Evolutionary conservation across 1,284 basidiomycete genomes (phyloP), one percentile per base, ranked within the genome.

Genomic region (Mycosarcoma maydis): DNA sequence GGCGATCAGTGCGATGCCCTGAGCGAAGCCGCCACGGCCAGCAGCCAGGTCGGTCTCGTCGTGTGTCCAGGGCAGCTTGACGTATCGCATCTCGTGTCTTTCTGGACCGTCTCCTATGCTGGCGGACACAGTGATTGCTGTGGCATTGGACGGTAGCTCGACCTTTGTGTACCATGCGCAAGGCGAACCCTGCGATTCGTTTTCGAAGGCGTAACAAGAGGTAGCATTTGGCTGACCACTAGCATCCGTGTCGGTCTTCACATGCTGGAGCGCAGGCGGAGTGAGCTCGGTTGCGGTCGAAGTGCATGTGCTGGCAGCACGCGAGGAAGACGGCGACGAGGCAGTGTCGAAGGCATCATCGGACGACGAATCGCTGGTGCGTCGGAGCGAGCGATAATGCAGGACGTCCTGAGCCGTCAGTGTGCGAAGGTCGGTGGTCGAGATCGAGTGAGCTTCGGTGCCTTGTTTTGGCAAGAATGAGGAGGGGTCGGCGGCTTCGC

Each of bases 31-130:
- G 10, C 77, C 75, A 5, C 58, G 58, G 4, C 36, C 36, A 3
- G 50, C 40, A 10, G 75, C 72, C n/a, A 78, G 58, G 11, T 77
- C 76, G 5, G 72, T 70, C 56, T 78, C 73, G 44, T 78, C 77
- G 82, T 98, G 95, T 30, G 92, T 94, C 94, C 94, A 97, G 46
- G 88, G 87, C 24, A 97, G 86, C 83, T 96, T 95, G 82, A 93
- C 88, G 82, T 97, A 97, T 33, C 73, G 71, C 32, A 74, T 43
- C n/a, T 67, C 51, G 39, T 40, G 30, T 17, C 36, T 14, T 6
- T 65, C n/a, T n/a, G n/a, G 55, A 6, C 57, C 55, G 9, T 50
- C 44, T 13, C 45, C 32, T 3, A 58, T 53, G 34, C 38, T 54
- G 34, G 54, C 45, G 3, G 76, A 51, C 7, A 78, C 59, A 6